Evolutionary conservation across 352 stramenopile species (phyloP), one percentile per base, ranked within the genome.

Genomic region (Phytophthora cactorum): DNA sequence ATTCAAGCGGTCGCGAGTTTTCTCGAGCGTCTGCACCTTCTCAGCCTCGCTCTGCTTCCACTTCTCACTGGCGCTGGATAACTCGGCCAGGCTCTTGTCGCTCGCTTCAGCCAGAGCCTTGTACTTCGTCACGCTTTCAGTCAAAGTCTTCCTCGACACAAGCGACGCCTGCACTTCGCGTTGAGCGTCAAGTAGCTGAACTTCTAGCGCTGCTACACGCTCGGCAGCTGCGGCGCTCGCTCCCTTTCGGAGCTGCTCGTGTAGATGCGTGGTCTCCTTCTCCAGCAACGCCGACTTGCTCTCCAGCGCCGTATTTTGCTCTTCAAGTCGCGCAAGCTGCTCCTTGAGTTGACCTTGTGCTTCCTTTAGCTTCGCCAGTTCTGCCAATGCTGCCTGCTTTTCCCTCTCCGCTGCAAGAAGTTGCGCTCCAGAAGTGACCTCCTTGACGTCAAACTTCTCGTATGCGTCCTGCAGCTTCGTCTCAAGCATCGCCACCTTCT

Each of bases 41-140:
- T 75, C 73, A 3, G 81, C 70, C 32, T 91, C 74, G 5, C 47
- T 72, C 39, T 74, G 54, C 52, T 91, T 90, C 82, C 84, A 91
- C 60, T 80, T 77, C 34, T 88, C 74, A 49, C 79, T 92, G 8
- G 84, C 84, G 29, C 31, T 67, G 22, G 86, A 92, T 25, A 94
- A 59, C 41, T 89, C 86, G 1, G 68, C 56, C 28, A 94, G 29
- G 55, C 70, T 90, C 66, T 89, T 91, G 28, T 94, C 82, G 45
- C 88, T 89, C 11, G 82, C 86, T 75, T 91, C 84, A 52, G 86
- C 82, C 60, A 94, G 75, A 36, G 77, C 76, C 58, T 92, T 94
- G 70, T 92, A 94, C 54, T 90, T 86, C 6, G 78, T 68, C 27
- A 89, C 74, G 9, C 81, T 81, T 55, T 91, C 80, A 0, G 77